These are phyloP conservation scores for Chrysoporthe austroafricana DNA, from an alignment of 2,329 filamentous ascomycete species.

Conservation along the genomic window DNA sequence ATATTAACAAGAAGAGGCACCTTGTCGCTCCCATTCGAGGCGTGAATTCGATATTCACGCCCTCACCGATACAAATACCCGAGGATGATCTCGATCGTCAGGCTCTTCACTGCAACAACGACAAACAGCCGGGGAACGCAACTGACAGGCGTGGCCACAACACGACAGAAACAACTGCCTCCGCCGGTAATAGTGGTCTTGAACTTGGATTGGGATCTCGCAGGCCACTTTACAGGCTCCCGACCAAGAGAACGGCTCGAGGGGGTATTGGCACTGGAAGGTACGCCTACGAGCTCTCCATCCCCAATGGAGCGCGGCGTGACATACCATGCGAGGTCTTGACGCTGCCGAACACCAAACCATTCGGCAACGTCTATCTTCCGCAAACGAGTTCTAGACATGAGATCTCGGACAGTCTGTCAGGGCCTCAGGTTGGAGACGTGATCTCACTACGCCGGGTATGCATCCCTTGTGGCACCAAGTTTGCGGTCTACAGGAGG, in stretches of 20 bases:
- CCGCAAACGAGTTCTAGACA: neutral
- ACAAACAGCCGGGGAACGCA: neutral
- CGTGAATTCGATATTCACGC: slow-evolving; percentile 22
- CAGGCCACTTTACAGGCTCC: slow-evolving; percentile 20
- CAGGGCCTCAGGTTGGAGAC: slow-evolving; percentile 15
- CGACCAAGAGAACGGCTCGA: neutral
- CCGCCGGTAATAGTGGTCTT: neutral
- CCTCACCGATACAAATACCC: neutral
- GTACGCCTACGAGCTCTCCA: slow-evolving; percentile 23
- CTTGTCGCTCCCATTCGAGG: slow-evolving; percentile 22
- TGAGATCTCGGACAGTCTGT: neutral
- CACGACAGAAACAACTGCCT: neutral
- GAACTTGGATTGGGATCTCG: neutral
- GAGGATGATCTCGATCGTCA: neutral
- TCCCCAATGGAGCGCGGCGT: neutral
- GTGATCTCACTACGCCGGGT: slow-evolving; percentile 23
- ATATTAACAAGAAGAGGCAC: slow-evolving; percentile 18
- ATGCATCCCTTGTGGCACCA: slow-evolving; percentile 25
- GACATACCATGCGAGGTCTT: neutral
- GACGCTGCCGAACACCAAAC: neutral
- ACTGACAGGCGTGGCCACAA: neutral
- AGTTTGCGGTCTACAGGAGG: slow-evolving; percentile 21
- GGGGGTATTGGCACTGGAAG: neutral
- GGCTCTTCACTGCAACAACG: neutral
- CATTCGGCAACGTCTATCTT: slow-evolving; percentile 11